Evolutionary conservation across 108 stramenopile genomes (phyloP).

Genomic region (Asterionellopsis glacialis): DNA sequence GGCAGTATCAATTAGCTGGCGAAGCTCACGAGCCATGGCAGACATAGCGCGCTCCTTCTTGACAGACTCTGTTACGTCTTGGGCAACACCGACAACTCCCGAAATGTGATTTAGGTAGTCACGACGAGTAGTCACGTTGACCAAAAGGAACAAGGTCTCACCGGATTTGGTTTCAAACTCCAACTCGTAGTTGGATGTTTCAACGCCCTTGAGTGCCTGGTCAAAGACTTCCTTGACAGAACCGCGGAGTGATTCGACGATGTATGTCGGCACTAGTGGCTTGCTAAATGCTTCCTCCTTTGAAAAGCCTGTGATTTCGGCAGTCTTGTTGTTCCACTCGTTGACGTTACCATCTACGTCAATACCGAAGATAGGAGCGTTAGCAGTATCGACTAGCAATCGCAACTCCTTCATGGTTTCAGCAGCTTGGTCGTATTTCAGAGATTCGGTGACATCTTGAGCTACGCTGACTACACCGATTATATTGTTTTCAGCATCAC

Average conservation of each 20-base stretch:
- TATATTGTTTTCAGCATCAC: conserved; percentile 46
- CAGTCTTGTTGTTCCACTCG: conserved; percentile 26
- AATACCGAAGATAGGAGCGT: conserved; percentile 70
- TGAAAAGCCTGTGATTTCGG: conserved; percentile 16
- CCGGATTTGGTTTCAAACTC: conserved; percentile 27
- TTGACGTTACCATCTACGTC: conserved; percentile 29
- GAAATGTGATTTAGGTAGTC: conserved; percentile 48
- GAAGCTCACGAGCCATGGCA: conserved; percentile 35
- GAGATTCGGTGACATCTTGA: conserved; percentile 71
- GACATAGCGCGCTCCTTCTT: conserved; percentile 16
- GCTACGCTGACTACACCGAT: conserved; percentile 70
- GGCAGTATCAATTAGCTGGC: conserved; percentile 45
- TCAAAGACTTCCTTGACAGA: conserved; percentile 33
- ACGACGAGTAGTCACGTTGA: conserved; percentile 65
- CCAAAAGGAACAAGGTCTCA: conserved; percentile 39
- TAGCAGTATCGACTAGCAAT: conserved; percentile 60
- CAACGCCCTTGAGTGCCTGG: conserved; percentile 25
- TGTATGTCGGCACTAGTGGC: conserved; percentile 25
- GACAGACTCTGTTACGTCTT: conserved; percentile 70
- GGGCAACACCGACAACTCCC: conserved; percentile 67
- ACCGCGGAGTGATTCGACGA: conserved; percentile 24
- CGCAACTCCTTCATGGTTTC: conserved; percentile 31
- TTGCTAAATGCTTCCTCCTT: conserved; percentile 33
- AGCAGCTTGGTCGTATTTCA: conserved; percentile 19
- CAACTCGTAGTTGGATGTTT: conserved; percentile 39